Base-by-base conservation (phyloP, 2,329 filamentous ascomycete species). In the Neonectria ditissima region DNA sequence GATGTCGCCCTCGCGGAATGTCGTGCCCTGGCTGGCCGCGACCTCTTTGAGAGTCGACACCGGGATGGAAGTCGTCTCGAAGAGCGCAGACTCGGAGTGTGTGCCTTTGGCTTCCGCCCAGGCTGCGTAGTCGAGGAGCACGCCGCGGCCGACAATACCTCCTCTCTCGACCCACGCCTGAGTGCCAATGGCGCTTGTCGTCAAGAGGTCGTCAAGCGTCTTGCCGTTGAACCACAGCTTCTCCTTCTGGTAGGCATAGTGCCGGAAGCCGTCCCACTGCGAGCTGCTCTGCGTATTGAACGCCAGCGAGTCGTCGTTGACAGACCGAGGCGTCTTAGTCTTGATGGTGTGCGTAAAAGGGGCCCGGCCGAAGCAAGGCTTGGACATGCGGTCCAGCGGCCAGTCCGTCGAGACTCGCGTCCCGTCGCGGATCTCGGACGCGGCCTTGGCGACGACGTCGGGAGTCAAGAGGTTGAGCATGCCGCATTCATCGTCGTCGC, bases 391-490 rank as follows among this genome's bases (percentile, higher is more conserved):
- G 11, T 74, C 67, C 0, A 80, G 65, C 1, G 75, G 73, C 76
- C 77, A 79, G 56, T 80, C 77, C 0, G 74, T 73, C 5, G 78
- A 77, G 1, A 80, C 65, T 14, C 78, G 69, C 1, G 63, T 62
- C 2, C 77, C 76, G 3, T 78, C 71, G 0, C 63, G 51, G 9
- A 78, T 78, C 44, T 79, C 75, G 3, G 61, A 44, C 1, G 76
- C 72, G 2, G 76, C 76, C 2, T 61, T 62, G 24, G 70, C 66
- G 1, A 68, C 64, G 1, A 55, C 57, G 0, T 73, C 72, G 0
- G 75, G 68, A 0, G 84, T 87, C 57, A 88, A 78, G 2, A 86
- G 78, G 71, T 87, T 87, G 1, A 88, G 77, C 69, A 83, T 85
- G 24, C 86, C 86, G 11, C 86, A 77, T 66, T 87, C 77, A 62